Conservation (phyloP, 306 rosid species). For the Hippophae gyantsensis region DNA sequence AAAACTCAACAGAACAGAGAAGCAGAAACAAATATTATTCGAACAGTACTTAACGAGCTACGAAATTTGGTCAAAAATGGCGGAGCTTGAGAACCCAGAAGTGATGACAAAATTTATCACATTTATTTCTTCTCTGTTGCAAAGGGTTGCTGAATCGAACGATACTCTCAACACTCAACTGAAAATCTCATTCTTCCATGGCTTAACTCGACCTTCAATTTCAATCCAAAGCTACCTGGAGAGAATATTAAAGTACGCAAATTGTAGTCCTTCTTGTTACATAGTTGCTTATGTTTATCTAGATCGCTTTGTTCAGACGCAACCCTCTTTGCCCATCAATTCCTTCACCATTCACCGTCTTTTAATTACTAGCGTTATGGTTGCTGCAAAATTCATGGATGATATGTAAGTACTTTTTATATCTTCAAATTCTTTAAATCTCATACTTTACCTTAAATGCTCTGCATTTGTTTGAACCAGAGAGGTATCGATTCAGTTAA, state of each 20-base stretch:
- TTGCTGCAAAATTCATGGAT: conserved; percentile 97
- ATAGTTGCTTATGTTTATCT: conserved; percentile 83
- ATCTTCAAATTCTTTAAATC: not conserved
- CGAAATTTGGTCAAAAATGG: conserved; percentile 38
- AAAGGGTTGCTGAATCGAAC: conserved; percentile 70
- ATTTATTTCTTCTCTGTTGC: conserved; percentile 73
- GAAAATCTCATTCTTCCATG: conserved; percentile 80
- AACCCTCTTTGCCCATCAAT: conserved; percentile 66
- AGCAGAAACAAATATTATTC: not conserved
- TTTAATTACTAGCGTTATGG: conserved; percentile 85
- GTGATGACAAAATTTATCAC: conserved; percentile 61
- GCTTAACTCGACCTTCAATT: conserved; percentile 67
- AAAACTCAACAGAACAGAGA: conserved; percentile 8
- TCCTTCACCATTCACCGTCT: conserved; percentile 81
- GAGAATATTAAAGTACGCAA: conserved; percentile 89
- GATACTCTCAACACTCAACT: conserved; percentile 35
- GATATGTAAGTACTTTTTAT: conserved; percentile 51
- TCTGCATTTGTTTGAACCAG: not conserved
- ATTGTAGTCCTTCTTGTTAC: conserved; percentile 85
- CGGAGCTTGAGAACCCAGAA: conserved; percentile 67
- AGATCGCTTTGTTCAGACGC: conserved; percentile 78
- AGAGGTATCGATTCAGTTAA: too few relatives aligned
- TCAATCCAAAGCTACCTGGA: conserved; percentile 71
- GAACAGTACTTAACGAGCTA: conserved; percentile 16
- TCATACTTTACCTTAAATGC: not conserved